Evolutionary conservation across 2,329 filamentous ascomycete species (phyloP), one percentile per base, ranked within the genome.

Genomic region (Botrytis aclada): DNA sequence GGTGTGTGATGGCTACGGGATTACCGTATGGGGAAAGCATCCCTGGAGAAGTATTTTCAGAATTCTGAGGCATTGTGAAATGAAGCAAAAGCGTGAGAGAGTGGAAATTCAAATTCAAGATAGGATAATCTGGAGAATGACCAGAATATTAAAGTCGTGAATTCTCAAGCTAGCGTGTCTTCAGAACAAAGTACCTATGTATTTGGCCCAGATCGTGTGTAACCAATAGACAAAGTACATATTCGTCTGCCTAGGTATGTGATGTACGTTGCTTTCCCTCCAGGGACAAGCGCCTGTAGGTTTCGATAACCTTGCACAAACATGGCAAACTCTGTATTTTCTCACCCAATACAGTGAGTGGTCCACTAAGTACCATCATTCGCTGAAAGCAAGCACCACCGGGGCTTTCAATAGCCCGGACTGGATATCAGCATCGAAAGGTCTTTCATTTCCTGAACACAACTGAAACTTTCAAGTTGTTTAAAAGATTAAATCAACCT

Each of bases 321-420:
- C n/a, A 64, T 64, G n/a, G n/a, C 32, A 25, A 64, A 45, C 29
- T 64, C n/a, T 64, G 18, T 64, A 41, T 64, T 20, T 66, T n/a
- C 20, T 66, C 12, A 12, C 8, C 32, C 32, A 54, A 47, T 54
- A 20, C 22, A 66, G 37, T 66, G 45, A n/a, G 25, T 41, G 47
- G 47, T n/a, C 64, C 47, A 67, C 25, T 67, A 67, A 47, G 64
- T 56, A 54, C 64, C 64, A 18, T 16, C 45, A 37, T 67, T 16
- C 56, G 34, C 51, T 41, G 64, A 56, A 54, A 67, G 25, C 34
- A 67, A 34, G 41, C 62, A 34, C 62, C 43, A 25, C 34, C 51
- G 16, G 25, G 25, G 51, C 5, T 54, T 29, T 29, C 25, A 54
- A 16, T 14, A 29, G 51, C n/a, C 51, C 12, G 51, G n/a, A 16